Evolutionary conservation across 257 asterid species (phyloP).

Genomic region (Solanum boliviense): DNA sequence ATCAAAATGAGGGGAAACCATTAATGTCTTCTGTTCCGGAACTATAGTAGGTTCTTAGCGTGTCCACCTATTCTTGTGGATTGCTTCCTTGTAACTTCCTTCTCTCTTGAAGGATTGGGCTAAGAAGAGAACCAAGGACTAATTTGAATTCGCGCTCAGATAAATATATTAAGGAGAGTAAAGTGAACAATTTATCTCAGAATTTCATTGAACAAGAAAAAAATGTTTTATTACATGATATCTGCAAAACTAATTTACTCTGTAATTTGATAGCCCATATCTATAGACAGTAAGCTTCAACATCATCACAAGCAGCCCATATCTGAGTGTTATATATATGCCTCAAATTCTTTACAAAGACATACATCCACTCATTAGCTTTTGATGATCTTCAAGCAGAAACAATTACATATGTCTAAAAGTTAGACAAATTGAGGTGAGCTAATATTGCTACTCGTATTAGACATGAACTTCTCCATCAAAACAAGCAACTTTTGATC

Average conservation of each 20-base stretch:
- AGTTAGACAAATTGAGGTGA: neutral
- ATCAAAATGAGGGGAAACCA: neutral
- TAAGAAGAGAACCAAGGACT: neutral
- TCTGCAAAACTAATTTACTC: neutral
- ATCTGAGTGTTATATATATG: neutral
- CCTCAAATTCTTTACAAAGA: neutral
- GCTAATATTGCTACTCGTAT: neutral
- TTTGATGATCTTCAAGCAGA: neutral
- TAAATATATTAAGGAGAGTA: no score
- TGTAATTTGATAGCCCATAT: neutral
- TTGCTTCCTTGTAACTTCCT: neutral
- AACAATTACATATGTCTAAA: neutral
- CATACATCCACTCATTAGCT: neutral
- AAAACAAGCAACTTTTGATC: neutral
- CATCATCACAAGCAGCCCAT: neutral
- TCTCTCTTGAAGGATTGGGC: neutral
- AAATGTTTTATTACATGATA: neutral
- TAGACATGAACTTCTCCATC: neutral
- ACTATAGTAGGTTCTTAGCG: neutral
- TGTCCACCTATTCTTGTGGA: neutral
- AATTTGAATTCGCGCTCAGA: neutral
- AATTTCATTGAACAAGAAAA: neutral
- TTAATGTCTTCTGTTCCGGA: neutral
- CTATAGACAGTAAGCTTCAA: neutral
- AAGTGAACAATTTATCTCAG: neutral